Conservation (phyloP, 2,329 filamentous ascomycete species). For the Fusarium torreyae region DNA sequence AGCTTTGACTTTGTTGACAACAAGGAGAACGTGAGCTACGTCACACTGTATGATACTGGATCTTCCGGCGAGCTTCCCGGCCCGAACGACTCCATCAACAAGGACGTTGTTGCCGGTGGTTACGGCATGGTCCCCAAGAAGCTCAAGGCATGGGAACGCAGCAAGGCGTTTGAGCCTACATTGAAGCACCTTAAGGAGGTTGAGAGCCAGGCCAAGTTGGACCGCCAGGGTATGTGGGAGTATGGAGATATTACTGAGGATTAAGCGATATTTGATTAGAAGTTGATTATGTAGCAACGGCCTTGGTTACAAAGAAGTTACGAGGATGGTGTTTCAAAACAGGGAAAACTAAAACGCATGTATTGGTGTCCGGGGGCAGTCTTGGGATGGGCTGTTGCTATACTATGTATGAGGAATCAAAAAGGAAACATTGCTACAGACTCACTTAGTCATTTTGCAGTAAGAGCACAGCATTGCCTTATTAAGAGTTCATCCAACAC, state of each 20-base stretch:
- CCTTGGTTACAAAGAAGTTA: slow-evolving; percentile 31
- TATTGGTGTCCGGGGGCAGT: slow-evolving; percentile 23
- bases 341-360: slow-evolving; percentile 31
- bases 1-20: slow-evolving; percentile 88
- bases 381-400: slow-evolving; percentile 10
- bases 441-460: no score
- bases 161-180: slow-evolving; percentile 76
- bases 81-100: slow-evolving; percentile 87
- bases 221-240: slow-evolving; percentile 94
- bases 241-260: slow-evolving; percentile 97
- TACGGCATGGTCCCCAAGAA: slow-evolving; percentile 93
- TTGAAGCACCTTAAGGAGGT: slow-evolving; percentile 80
- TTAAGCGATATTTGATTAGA: slow-evolving; percentile 58
- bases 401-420: slow-evolving; percentile 29
- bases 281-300: slow-evolving; percentile 19
- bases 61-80: slow-evolving; percentile 68
- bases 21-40: slow-evolving; percentile 85
- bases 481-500: no score
- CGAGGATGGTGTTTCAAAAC: slow-evolving; percentile 18
- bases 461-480: no score
- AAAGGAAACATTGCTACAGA: slow-evolving; percentile 8
- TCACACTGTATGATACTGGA: slow-evolving; percentile 89
- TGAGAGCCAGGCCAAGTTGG: slow-evolving; percentile 84
- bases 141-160: slow-evolving; percentile 90
- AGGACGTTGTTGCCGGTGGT: slow-evolving; percentile 86